Evolutionary conservation across 805 yeast species (phyloP), one percentile per base, ranked within the genome.

Genomic region (Starmerella riodocensis): DNA sequence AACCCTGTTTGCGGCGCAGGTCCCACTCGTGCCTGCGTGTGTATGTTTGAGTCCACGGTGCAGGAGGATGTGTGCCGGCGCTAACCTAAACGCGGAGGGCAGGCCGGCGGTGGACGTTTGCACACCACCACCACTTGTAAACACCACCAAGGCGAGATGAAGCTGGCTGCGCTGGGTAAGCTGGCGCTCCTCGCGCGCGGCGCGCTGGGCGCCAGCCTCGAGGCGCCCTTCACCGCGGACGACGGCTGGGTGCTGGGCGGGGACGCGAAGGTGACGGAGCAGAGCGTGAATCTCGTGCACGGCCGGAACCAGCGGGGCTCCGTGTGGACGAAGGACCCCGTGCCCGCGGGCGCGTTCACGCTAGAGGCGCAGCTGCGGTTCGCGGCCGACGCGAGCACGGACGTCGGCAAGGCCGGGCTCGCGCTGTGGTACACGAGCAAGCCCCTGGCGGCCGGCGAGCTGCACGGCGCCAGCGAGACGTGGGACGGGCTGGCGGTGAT

Each of bases 401-500:
- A 34, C 23, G 30, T 39, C 2, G 62, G 61, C 19, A 29, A 34
- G 19, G 61, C 62, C 7, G 66, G 66, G 1, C 40, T 63, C 34
- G 61, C 60, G 2, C 31, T 63, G 19, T 63, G 66, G 63, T 58
- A 55, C 41, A 51, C 62, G 14, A 45, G 48, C 6, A 40, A 48
- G 19, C 50, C 51, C 6, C 46, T 43, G 30, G 43, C 45, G 14
- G 34, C 33, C 2, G 67, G 67, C 4, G 56, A 61, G 2, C 54
- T 59, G 6, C 60, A 57, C 43, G 67, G 67, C 18, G 52, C 58
- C 8, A 39, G 50, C 20, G 65, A 62, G 29, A 29, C 36, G 11
- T 63, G 64, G 64, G 65, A 62, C 41, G 67, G 67, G 2, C 47
- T 63, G 30, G 66, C 61, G 5, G 38, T 63, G n/a, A 50, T 60